Evolutionary conservation across 2,329 filamentous ascomycete genomes (phyloP), one percentile per base, ranked within the genome.

Genomic region (Fusarium nanum): DNA sequence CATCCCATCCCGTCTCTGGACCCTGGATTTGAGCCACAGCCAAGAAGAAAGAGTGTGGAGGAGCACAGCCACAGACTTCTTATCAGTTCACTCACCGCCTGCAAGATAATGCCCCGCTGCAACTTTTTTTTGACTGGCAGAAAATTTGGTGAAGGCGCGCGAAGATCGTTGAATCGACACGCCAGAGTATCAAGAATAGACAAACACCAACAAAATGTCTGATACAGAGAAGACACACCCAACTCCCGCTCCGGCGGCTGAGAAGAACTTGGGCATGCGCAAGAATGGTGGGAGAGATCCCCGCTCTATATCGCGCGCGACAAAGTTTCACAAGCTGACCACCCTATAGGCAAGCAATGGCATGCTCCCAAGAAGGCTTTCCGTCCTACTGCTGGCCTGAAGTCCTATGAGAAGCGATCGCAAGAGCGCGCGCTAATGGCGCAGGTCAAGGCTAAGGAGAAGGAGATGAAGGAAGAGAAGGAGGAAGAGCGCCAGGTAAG

Each of bases 401-500:
- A 89, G 5, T 89, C 93, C 1, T 98, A 92, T 79, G 90, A 91
- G 73, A 91, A 93, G 81, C 90, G 95, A 56, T 83, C 88, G 47
- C 90, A 91, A 73, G 86, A 90, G 67, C 89, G 93, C 54, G 88
- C 90, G 67, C 87, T 90, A 10, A 86, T 90, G 74, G 87, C 88
- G 14, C 89, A 93, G n/a, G 88, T 92, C 75, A 98, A 98, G 83
- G 93, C 93, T 37, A 94, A 93, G 77, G 96, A 98, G 83, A 94
- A 93, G 81, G 94, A 98, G 81, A 89, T 99, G 89, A 97, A 95
- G 84, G 93, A 94, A 1, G 96, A 98, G 83, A 98, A 97, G 82
- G 94, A 97, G 78, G 88, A 91, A n/a, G 91, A 92, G 80, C 88
- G 93, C 82, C 86, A 95, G 86, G 94, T 96, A 81, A 67, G 87